Conservation (phyloP, 2,329 filamentous ascomycete species). For the Penicillium sp. region DNA sequence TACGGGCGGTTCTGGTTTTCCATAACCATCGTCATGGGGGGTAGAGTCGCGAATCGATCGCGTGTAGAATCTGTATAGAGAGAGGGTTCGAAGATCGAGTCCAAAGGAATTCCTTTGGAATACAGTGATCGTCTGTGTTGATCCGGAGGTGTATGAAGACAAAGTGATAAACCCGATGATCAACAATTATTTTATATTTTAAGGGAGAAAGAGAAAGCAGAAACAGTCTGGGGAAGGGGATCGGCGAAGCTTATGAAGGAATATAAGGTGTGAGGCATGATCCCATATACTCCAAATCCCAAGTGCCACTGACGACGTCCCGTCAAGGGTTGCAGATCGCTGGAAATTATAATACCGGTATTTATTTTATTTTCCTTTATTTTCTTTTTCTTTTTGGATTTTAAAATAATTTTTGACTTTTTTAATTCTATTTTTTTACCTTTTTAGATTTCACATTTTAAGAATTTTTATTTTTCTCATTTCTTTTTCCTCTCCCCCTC, state of each 20-base stretch:
- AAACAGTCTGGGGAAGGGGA: constrained; percentile 42
- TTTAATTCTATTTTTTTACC: constrained; percentile 1
- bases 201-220: constrained; percentile 18
- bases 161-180: constrained; percentile 20
- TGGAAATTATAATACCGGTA: constrained; percentile 18
- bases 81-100: neutral
- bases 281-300: constrained; percentile 21
- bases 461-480: neutral
- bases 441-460: constrained; percentile 7
- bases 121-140: constrained; percentile 3
- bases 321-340: constrained; percentile 41
- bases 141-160: constrained; percentile 6
- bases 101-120: neutral
- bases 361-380: constrained; percentile 4
- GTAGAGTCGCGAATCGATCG: constrained; percentile 22
- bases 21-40: constrained; percentile 90
- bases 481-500: neutral
- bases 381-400: neutral
- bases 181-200: constrained; percentile 10
- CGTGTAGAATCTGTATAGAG: constrained; percentile 4
- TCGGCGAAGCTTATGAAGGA: constrained; percentile 46
- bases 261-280: constrained; percentile 29
- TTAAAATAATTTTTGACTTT: neutral
- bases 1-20: constrained; percentile 82
- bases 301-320: constrained; percentile 44